These are phyloP conservation scores for Rhizopogon vesiculosus DNA, from an alignment of 768 basidiomycete genomes.

Conservation along the genomic window DNA sequence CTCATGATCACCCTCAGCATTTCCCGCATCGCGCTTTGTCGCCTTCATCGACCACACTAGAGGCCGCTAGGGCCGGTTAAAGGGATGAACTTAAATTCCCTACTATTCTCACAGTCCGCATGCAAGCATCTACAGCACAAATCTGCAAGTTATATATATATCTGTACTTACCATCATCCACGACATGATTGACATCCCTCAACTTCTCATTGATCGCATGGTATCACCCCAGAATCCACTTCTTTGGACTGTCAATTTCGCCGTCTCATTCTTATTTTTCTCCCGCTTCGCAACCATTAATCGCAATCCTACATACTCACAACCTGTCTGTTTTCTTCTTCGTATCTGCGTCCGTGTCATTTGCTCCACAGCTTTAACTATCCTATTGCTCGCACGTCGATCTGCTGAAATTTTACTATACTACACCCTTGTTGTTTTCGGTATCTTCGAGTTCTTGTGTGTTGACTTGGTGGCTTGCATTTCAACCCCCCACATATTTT, in stretches of 20 bases:
- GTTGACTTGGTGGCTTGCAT: constrained; percentile 4
- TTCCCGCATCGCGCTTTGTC: constrained; percentile 35
- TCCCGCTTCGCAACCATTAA: constrained; percentile 23
- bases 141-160: constrained; percentile 37
- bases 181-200: constrained; percentile 28
- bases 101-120: constrained; percentile 33
- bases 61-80: constrained; percentile 36
- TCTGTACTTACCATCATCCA: constrained; percentile 33
- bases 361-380: constrained; percentile 15
- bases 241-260: constrained; percentile 11
- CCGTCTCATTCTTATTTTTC: constrained; percentile 24
- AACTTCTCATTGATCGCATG: constrained; percentile 28
- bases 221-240: constrained; percentile 11
- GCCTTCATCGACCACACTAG: constrained; percentile 33
- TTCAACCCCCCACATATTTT: constrained; percentile 4
- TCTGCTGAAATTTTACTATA: constrained; percentile 29
- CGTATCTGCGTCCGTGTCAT: constrained; percentile 12
- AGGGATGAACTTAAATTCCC: constrained; percentile 33
- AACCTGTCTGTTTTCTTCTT: constrained; percentile 9
- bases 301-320: constrained; percentile 19
- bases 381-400: constrained; percentile 26
- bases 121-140: constrained; percentile 34
- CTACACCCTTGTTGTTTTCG: constrained; percentile 18
- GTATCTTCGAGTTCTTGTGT: constrained; percentile 5
- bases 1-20: constrained; percentile 33